Evolutionary conservation across 345 rosid genomes (phyloP), one percentile per base, ranked within the genome.

Genomic region (Physaria fendleri): DNA sequence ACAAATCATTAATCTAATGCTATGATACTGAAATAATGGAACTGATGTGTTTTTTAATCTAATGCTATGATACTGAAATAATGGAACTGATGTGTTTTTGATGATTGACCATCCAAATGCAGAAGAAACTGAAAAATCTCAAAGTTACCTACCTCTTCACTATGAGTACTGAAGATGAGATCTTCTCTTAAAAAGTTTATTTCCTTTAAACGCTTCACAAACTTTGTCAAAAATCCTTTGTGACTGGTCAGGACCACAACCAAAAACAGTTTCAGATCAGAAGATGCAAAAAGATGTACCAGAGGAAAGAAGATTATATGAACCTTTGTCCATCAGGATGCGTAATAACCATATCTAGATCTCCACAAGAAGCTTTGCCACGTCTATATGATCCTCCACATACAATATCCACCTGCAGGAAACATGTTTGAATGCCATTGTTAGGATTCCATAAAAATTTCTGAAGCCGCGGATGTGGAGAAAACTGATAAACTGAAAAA

Each of bases 301-400:
- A 43, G 40, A 25, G 23, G 37, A 35, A 14, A 9, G 8, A 63
- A 33, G 47, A 25, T 41, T 27, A 9, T 28, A 40, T 1, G 29
- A 44, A 93, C 99, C 99, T 89, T 71, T 80, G 79, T 47, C 90
- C 82, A 78, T 93, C 97, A 51, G 86, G 91, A 73, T 93, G 99
- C 6, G 92, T 89, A 45, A 89, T 77, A 34, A 93, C 72, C 18
- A 93, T 68, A 64, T 93, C 97, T 61, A 93, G 48, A 74, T 93
- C 99, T 51, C 99, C 97, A 67, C 97, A 89, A 43, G 92, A 81
- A 72, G 94, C 77, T 67, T 87, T 93, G 61, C 99, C 99, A 59
- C 97, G 95, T 74, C 97, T 89, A 51, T 81, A 93, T 62, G 99
- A 93, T 70, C 97, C 99, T 62, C 97, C 97, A 51, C 99, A 93